Evolutionary conservation across 768 basidiomycete species (phyloP).

Genomic region (Jaapia argillacea): DNA sequence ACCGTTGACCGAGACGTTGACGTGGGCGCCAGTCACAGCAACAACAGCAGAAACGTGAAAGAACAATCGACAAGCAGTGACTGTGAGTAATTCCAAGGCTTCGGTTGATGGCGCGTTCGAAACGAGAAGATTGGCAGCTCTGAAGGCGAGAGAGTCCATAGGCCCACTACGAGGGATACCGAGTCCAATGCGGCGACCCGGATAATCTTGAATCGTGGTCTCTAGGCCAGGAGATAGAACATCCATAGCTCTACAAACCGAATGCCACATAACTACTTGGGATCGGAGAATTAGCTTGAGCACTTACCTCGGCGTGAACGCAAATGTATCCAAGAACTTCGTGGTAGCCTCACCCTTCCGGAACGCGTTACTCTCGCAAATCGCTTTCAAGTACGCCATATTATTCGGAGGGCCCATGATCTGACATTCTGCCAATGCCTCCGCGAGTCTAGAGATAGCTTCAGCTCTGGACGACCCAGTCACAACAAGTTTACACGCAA

Average conservation of each 20-base stretch:
- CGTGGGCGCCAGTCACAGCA: slow-evolving; percentile 43
- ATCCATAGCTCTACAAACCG: slow-evolving; percentile 34
- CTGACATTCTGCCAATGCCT: slow-evolving; percentile 27
- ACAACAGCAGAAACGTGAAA: slow-evolving; percentile 41
- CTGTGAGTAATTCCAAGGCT: slow-evolving; percentile 42
- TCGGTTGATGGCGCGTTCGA: slow-evolving; percentile 42
- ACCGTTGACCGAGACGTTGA: slow-evolving; percentile 32
- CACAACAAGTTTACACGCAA: slow-evolving; percentile 53
- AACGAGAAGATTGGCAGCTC: slow-evolving; percentile 46
- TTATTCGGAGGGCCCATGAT: slow-evolving; percentile 57
- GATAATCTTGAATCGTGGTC: slow-evolving; percentile 47
- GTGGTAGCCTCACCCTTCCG: slow-evolving; percentile 36
- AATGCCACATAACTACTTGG: not conserved
- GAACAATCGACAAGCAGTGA: slow-evolving; percentile 36
- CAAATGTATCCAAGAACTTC: slow-evolving; percentile 33
- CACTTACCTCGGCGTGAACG: slow-evolving; percentile 30
- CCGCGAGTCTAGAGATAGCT: slow-evolving; percentile 31
- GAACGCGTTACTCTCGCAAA: slow-evolving; percentile 31
- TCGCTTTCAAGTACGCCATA: slow-evolving; percentile 35
- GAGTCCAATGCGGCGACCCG: slow-evolving; percentile 38
- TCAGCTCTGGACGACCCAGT: slow-evolving; percentile 33
- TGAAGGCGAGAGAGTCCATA: slow-evolving; percentile 50
- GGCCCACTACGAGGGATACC: slow-evolving; percentile 59
- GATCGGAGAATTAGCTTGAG: slow-evolving; percentile 4
- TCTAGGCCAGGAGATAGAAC: slow-evolving; percentile 47